Evolutionary conservation across 495 filamentous ascomycete genomes (phyloP).

Genomic region (Pyrenula aspistea): DNA sequence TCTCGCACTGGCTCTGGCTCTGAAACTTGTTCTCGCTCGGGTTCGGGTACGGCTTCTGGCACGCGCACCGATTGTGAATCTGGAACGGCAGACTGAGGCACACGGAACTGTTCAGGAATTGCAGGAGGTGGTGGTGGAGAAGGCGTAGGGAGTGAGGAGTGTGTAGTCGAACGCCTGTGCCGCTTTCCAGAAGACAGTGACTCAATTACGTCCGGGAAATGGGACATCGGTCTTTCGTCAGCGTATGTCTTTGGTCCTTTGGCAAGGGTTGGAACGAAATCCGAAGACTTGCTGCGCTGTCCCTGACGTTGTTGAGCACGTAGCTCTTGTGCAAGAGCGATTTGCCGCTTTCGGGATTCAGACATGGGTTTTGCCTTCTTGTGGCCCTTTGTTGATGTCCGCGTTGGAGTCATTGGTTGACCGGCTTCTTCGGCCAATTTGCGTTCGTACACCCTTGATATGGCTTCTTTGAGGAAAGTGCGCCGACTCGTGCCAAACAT

Average conservation of each 20-base stretch:
- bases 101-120: neutral
- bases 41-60: neutral
- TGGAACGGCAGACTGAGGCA: neutral
- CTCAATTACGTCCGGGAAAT: conserved; percentile 24
- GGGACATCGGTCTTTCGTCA: conserved; percentile 34
- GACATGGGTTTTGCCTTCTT: conserved; percentile 2
- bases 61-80: neutral
- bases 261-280: neutral
- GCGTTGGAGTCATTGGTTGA: conserved; percentile 3
- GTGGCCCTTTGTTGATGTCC: conserved; percentile 5
- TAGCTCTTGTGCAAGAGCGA: conserved; percentile 26
- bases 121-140: neutral
- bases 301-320: conserved; percentile 17
- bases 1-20: neutral
- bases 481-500: conserved; percentile 32
- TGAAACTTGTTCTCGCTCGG: neutral
- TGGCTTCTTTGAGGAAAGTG: conserved; percentile 52
- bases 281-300: conserved; percentile 16
- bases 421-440: conserved; percentile 17
- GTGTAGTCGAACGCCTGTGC: conserved; percentile 3
- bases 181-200: conserved; percentile 2
- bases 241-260: conserved; percentile 17
- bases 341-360: conserved; percentile 23
- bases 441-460: conserved; percentile 46
- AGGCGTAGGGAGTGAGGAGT: neutral